Conservation (phyloP, 768 basidiomycete species). For the Phanerodontia chrysosporium region DNA sequence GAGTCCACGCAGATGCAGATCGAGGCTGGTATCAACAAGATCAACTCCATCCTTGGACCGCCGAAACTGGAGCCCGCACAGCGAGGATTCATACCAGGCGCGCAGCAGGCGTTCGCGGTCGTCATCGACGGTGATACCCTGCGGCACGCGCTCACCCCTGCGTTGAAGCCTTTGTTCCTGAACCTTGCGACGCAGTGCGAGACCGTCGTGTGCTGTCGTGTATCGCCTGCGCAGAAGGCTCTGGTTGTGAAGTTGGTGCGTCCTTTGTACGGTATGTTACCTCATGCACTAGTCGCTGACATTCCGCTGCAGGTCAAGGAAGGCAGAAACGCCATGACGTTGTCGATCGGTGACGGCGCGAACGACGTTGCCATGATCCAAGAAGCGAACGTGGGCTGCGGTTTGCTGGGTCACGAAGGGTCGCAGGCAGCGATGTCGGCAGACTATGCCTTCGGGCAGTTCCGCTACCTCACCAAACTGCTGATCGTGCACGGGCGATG, state of each 20-base stretch:
- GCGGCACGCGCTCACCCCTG: slow-evolving; percentile 69
- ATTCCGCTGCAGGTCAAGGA: slow-evolving; percentile 72
- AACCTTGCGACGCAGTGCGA: slow-evolving; percentile 94
- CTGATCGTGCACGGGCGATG: slow-evolving; percentile 93
- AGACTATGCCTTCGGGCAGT: slow-evolving; percentile 97
- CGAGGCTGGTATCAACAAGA: slow-evolving; percentile 91
- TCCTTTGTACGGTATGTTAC: slow-evolving; percentile 8
- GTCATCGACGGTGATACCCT: slow-evolving; percentile 97
- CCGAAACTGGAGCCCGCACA: slow-evolving; percentile 56
- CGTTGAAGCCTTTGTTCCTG: slow-evolving; percentile 83
- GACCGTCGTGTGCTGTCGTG: slow-evolving; percentile 97
- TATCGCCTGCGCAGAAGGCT: slow-evolving; percentile 98
- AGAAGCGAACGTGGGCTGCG: slow-evolving; percentile 97
- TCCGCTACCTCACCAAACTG: slow-evolving; percentile 87
- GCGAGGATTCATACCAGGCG: slow-evolving; percentile 63
- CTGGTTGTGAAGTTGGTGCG: slow-evolving; percentile 86
- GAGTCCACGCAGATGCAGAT: slow-evolving; percentile 81
- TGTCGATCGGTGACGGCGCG: slow-evolving; percentile 95
- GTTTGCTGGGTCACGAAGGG: slow-evolving; percentile 89
- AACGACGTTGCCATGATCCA: slow-evolving; percentile 99
- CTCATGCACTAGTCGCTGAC: neutral
- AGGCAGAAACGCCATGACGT: slow-evolving; percentile 91
- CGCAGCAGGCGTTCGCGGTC: slow-evolving; percentile 79
- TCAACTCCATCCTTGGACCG: slow-evolving; percentile 80
- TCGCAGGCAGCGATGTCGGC: slow-evolving; percentile 99